Percentiles rank a stretch among this genome's conserved stretches.
phyloP scores from a whole-genome alignment of 768 basidiomycete species.

The Auricularia sp. region DNA sequence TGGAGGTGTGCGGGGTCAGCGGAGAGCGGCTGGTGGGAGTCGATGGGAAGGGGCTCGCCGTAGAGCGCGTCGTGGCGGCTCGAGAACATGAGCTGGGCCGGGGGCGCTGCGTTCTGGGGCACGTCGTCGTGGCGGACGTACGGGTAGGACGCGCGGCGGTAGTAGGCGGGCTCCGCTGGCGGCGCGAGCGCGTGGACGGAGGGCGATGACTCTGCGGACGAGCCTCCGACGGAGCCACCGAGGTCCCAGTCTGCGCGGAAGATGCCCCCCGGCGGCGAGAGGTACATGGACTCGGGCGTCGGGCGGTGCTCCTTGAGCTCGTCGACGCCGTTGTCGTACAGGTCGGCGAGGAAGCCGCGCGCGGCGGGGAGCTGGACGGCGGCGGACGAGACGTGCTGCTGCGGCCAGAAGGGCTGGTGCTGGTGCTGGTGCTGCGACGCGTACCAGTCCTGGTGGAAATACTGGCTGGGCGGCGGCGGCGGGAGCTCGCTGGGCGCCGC shows the following conservation, averaged over 20 bases:
- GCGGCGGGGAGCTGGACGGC: conserved; percentile 24
- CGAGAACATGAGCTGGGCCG: conserved; percentile 29
- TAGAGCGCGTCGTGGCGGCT: conserved; percentile 30
- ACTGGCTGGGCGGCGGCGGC: neutral
- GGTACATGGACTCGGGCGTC: conserved; percentile 18
- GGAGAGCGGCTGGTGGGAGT: conserved; percentile 30
- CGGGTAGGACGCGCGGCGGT: conserved; percentile 66
- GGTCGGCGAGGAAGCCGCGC: conserved; percentile 54
- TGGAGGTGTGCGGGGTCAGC: conserved; percentile 21
- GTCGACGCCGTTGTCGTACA: conserved; percentile 48
- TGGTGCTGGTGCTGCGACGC: neutral
- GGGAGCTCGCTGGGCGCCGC: neutral
- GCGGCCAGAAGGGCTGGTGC: neutral
- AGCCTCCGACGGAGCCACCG: neutral
- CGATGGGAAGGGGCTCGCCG: conserved; percentile 27
- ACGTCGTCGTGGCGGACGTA: conserved; percentile 65
- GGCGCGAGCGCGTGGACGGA: conserved; percentile 14
- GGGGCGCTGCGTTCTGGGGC: conserved; percentile 27
- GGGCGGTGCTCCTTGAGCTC: conserved; percentile 15
- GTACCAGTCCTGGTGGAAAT: neutral
- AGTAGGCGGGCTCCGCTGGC: conserved; percentile 25
- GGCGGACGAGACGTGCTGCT: conserved; percentile 18
- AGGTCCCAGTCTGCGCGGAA: conserved; percentile 6
- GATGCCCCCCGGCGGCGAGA: conserved; percentile 17
- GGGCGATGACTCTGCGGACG: neutral